These are phyloP conservation scores for Paecilomyces niveus DNA, from an alignment of 2,329 filamentous ascomycete genomes.

Conservation along the genomic window DNA sequence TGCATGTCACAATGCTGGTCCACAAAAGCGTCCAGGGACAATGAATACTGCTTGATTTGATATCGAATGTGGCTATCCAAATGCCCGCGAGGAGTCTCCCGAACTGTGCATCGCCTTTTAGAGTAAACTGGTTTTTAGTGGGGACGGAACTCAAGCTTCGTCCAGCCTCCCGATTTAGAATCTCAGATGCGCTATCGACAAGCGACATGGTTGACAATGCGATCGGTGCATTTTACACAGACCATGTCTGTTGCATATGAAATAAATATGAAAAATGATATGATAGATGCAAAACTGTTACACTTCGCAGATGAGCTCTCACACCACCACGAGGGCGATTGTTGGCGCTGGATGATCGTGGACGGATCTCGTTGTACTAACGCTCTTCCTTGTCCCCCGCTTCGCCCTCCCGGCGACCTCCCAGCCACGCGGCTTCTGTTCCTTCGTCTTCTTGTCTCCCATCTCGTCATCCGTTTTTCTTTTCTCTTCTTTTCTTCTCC, in stretches of 20 bases:
- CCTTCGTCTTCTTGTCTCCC: neutral
- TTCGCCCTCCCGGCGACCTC: neutral
- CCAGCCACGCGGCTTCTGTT: neutral
- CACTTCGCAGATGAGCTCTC: neutral
- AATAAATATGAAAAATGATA: neutral
- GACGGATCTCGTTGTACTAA: neutral
- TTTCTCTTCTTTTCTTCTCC: neutral
- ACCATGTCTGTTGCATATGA: neutral
- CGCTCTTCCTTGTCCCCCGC: neutral
- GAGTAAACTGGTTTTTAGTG: neutral
- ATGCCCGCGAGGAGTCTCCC: neutral
- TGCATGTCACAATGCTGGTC: neutral
- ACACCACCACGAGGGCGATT: neutral
- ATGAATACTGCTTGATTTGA: neutral
- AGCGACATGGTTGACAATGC: neutral
- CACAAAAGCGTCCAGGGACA: no score
- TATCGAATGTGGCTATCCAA: neutral
- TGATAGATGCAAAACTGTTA: neutral
- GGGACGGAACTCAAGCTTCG: neutral
- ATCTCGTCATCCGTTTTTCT: neutral
- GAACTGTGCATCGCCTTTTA: neutral
- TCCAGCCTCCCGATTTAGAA: neutral
- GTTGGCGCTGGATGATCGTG: neutral
- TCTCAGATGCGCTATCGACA: neutral
- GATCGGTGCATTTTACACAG: neutral